Percentiles rank a stretch among this genome's conserved stretches.
These are phyloP conservation scores for Globisporangium alternatum DNA, from an alignment of 352 stramenopile genomes.

Conservation along the genomic window DNA sequence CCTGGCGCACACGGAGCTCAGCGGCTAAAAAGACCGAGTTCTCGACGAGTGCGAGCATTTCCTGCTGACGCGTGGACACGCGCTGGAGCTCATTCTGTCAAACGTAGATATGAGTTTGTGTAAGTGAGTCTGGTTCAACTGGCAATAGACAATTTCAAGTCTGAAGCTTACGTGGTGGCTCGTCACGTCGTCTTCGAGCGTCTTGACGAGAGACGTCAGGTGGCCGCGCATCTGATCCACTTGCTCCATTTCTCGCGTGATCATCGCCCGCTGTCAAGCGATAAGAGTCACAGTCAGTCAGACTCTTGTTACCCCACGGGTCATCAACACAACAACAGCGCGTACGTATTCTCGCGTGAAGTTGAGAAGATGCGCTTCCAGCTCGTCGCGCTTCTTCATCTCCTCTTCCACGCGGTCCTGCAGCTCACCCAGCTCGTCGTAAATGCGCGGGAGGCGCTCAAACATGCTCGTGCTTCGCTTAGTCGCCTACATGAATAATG, in stretches of 20 bases:
- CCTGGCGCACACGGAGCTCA: conserved; percentile 35
- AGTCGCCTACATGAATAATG: conserved; percentile 9
- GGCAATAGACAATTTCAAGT: neutral
- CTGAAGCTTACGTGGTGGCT: conserved; percentile 38
- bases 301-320: neutral
- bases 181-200: conserved; percentile 55
- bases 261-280: conserved; percentile 32
- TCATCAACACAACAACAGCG: neutral
- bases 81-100: conserved; percentile 55
- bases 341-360: conserved; percentile 60
- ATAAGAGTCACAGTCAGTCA: neutral
- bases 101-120: neutral
- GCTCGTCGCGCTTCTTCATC: conserved; percentile 59
- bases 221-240: conserved; percentile 51
- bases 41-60: conserved; percentile 32
- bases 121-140: neutral
- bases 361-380: conserved; percentile 60
- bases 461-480: conserved; percentile 55
- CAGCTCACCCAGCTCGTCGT: conserved; percentile 63
- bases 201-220: conserved; percentile 54
- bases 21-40: conserved; percentile 43
- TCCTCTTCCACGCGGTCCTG: conserved; percentile 74
- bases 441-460: conserved; percentile 60
- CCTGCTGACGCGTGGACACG: conserved; percentile 31
- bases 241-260: conserved; percentile 47